These are phyloP conservation scores for Candida lessepsii DNA, from an alignment of 805 yeast genomes.

Conservation along the genomic window DNA sequence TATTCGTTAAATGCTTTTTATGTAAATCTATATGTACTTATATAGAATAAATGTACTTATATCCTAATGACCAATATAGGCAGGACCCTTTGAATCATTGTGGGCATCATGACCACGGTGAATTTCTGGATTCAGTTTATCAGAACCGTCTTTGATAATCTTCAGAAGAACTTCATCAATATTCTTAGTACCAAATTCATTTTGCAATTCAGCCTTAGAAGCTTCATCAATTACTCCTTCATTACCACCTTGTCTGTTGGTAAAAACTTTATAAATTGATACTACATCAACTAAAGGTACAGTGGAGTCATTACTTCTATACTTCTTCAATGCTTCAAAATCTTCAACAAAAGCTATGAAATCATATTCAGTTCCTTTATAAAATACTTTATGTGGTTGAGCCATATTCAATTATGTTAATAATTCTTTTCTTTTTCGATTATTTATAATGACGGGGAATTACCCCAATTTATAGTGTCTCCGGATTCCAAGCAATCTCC, in stretches of 20 bases:
- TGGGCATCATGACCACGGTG: constrained; percentile 32
- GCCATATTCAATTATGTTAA: constrained; percentile 16
- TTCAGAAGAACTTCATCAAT: constrained; percentile 56
- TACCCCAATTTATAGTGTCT: constrained; percentile 6
- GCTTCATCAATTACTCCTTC: constrained; percentile 75
- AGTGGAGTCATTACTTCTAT: constrained; percentile 48
- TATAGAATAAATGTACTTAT: not conserved
- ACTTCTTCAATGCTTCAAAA: constrained; percentile 46
- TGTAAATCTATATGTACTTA: not conserved
- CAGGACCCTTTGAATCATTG: constrained; percentile 41
- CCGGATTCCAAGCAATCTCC: constrained; percentile 4
- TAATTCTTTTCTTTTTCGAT: not conserved
- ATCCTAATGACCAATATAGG: constrained; percentile 7
- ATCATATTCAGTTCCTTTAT: constrained; percentile 64
- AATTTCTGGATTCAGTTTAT: constrained; percentile 29
- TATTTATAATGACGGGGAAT: constrained; percentile 1
- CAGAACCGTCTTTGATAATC: constrained; percentile 60
- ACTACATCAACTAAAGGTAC: constrained; percentile 62
- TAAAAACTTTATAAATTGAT: constrained; percentile 63
- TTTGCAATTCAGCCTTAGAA: constrained; percentile 58
- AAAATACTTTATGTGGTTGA: constrained; percentile 49
- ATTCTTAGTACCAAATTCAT: constrained; percentile 64
- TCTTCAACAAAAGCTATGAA: constrained; percentile 66
- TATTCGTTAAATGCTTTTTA: constrained; percentile 3
- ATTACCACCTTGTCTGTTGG: constrained; percentile 61